These are phyloP conservation scores for Sporothrix mexicana DNA, from an alignment of 2,329 filamentous ascomycete species.

Conservation along the genomic window DNA sequence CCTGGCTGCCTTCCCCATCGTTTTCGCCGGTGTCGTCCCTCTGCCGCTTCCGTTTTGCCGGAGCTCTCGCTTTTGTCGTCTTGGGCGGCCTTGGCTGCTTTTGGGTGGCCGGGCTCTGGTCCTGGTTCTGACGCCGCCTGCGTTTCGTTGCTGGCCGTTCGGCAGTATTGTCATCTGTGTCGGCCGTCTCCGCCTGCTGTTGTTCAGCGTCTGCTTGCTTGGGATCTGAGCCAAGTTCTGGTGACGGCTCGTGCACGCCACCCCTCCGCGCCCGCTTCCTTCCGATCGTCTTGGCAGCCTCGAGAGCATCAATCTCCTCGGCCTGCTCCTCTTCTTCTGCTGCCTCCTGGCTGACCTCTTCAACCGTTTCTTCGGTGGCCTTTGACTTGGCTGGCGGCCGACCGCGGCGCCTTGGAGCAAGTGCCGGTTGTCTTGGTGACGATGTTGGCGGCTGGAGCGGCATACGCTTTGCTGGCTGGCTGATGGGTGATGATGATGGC, in stretches of 20 bases:
- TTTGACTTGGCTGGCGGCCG: neutral
- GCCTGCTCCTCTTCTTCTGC: constrained; percentile 46
- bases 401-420: neutral
- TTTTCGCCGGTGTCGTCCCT: constrained; percentile 39
- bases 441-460: constrained; percentile 19
- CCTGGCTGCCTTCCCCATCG: constrained; percentile 37
- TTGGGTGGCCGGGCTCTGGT: constrained; percentile 52
- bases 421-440: constrained; percentile 21
- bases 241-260: constrained; percentile 46
- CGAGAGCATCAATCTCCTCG: constrained; percentile 52
- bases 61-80: constrained; percentile 42
- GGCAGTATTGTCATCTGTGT: constrained; percentile 33
- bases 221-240: constrained; percentile 49
- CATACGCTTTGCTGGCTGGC: constrained; percentile 20
- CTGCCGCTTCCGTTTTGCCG: constrained; percentile 39
- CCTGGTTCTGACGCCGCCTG: constrained; percentile 45
- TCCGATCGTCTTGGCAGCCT: constrained; percentile 52
- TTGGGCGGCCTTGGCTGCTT: constrained; percentile 46
- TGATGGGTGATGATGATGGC: constrained; percentile 31
- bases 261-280: constrained; percentile 53
- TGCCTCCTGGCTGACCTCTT: constrained; percentile 40
- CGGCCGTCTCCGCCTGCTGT: constrained; percentile 41
- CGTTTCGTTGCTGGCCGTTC: constrained; percentile 47
- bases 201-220: constrained; percentile 43
- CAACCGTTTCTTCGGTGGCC: constrained; percentile 31